Base-by-base conservation (phyloP, 768 basidiomycete genomes). In the Lyophyllum shimeji region DNA sequence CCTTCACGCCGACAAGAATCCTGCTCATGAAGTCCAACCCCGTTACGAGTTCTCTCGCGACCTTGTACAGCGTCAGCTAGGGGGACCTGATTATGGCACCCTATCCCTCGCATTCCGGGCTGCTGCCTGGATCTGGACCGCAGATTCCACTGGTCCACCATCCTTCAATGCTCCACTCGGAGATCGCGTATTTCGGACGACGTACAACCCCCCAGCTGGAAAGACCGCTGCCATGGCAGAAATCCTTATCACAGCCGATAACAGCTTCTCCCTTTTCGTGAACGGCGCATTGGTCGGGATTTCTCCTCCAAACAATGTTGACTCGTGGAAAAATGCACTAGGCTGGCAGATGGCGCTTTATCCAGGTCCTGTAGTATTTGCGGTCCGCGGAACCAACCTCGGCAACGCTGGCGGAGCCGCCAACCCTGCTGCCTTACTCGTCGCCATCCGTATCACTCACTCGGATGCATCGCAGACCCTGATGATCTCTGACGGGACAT, bases 111-210 rank as follows among this genome's bases (percentile, higher is more conserved):
- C 49, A 3, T 60, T 60, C 31, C 50, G 31, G 17, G 39, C 49
- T 13, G 45, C 52, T 3, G 57, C 53, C 34, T 60, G 59, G 59
- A 57, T 60, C 7, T 60, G 59, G 59, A 60, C 59, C 18, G 31
- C 33, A 11, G 59, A 60, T 29, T 55, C 43, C 11, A 31, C 25
- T 29, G 29, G 29, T 13, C 48, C 48, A 12, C 52, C 49, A 21
- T 34, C 17, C 2, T 50, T 57, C 21, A 37, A 54, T 21, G 55
- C 56, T 15, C 45, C 52, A 29, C 52, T 49, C 21, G 59, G 46
- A n/a, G 46, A 57, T 13, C 55, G 55, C 29, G 21, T 47, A 3
- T 60, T 60, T 42, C 56, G 59, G 7, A 29, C 20, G 23, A 57
- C 59, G 23, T 60, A 60, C 25, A 43, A 23, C 23, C 59, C 59